Base-by-base conservation (phyloP, 2,329 filamentous ascomycete species). In the Hypoxylon sp. region DNA sequence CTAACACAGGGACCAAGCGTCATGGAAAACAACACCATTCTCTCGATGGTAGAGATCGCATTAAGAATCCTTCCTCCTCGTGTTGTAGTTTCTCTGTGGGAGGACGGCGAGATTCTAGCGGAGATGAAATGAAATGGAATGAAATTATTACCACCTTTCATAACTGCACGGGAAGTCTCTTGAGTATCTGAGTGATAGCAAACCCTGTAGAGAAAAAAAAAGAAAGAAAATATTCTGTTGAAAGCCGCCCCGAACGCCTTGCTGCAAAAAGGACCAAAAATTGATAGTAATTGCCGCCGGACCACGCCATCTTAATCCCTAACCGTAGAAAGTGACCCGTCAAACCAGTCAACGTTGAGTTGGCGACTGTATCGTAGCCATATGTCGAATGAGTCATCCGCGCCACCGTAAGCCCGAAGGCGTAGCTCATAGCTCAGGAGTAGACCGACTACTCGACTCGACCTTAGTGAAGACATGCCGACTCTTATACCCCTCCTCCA, bases 401-500 rank as follows among this genome's bases (percentile, higher is more conserved):
- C 14, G 13, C 23, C 10, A 36, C 45, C 23, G 2, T n/a, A 28
- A 10, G 51, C 6, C 46, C 5, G 5, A 36, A 50, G 28, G 23
- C 38, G 17, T 28, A 30, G 5, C 13, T 63, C 28, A 62, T 32
- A 46, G 9, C 14, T 56, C 41, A 2, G 25, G 51, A 19, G 36
- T 52, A 30, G 41, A 9, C 14, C 30, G 38, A 9, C 17, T 56
- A 13, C 59, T 38, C 9, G 53, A 65, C 67, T 75, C 57, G 41
- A 63, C 56, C 2, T 72, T 68, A 0, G 71, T 79, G 69, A 86
- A 86, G 5, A 79, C 49, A 66, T 86, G 82, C 1, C 83, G 77
- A 64, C 82, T 84, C 23, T 67, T 63, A 67, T 79, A 83, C 17
- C 81, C 86, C 52, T 86, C 83, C 46, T 83, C 81, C 5, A 82